Base-by-base conservation (phyloP, 306 rosid genomes). In the Casuarina glauca region DNA sequence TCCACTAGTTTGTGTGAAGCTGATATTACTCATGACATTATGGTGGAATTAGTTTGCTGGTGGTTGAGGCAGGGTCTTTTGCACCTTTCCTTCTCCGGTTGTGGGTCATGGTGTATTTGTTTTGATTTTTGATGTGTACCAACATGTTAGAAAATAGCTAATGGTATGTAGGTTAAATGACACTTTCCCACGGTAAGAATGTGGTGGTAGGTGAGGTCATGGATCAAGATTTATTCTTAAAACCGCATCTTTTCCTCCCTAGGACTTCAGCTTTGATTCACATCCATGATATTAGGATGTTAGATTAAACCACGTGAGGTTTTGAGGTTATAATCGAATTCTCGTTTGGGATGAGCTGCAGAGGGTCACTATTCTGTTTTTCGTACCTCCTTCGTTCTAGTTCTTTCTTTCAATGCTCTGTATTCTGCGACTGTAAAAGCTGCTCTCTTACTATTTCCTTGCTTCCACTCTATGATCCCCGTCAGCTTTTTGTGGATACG, bases 401-500 rank as follows among this genome's bases (percentile, higher is more conserved):
- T 74, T 44, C 66, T 72, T 71, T 8, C 48, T 50, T 15, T 26
- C 60, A 64, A 26, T 72, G 75, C 38, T 73, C 35, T 50, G 55
- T 57, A 48, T 54, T 7, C 6, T 53, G 70, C 39, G 67, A 44
- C 19, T 46, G 42, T 35, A 36, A 15, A 49, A 69, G 79, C 70
- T 54, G 70, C 35, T 74, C 6, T 16, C 71, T 15, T 50, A 39
- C 78, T 72, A 54, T 75, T 76, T 17, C 35, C 73, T 84, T 69
- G 36, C 5, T 46, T 44, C 55, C n/a, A 41, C 76, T 57, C 50
- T 75, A 52, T 45, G 50, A 57, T 79, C 83, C 44, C 26, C 50
- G 76, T 84, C 93, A 96, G 99, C 94, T 58, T 80, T 96, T 93
- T 62, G 90, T 93, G 81, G 98, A 96, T 82, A 96, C 99, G 9